Percentiles rank a stretch among this genome's conserved stretches.
Conservation (phyloP, 106 monocot species). For the Phalaenopsis aphrodite region DNA sequence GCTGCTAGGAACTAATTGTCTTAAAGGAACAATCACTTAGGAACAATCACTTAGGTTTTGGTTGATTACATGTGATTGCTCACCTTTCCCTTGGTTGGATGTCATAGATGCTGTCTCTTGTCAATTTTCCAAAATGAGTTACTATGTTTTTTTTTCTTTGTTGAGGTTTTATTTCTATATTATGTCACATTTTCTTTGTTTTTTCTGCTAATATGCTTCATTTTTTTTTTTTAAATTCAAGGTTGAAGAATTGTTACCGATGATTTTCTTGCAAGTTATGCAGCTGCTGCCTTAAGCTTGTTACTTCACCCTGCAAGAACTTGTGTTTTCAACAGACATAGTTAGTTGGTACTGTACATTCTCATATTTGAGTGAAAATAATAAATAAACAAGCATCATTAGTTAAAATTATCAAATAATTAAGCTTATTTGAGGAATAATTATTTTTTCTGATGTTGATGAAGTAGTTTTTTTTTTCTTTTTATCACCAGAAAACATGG, state of each 20-base stretch:
- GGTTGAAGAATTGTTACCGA: constrained; percentile 13
- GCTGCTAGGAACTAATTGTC: background rate
- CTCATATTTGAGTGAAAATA: background rate
- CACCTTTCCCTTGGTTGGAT: background rate
- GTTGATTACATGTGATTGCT: background rate
- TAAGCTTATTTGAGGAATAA: background rate
- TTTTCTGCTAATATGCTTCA: background rate
- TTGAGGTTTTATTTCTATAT: background rate
- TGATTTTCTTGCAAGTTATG: constrained; percentile 23
- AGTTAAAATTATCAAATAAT: background rate
- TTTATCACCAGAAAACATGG: background rate
- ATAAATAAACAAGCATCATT: background rate
- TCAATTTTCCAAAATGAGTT: background rate
- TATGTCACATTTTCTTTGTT: background rate
- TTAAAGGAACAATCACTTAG: background rate
- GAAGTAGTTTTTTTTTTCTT: background rate
- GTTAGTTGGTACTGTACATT: background rate
- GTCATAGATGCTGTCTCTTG: background rate
- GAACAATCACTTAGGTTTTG: background rate
- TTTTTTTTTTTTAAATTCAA: constrained; percentile 4
- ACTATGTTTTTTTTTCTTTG: background rate
- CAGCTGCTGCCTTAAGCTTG: constrained; percentile 24
- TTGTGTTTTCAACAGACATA: background rate
- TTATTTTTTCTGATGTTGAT: background rate
- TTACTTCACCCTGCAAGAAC: constrained; percentile 20